These are phyloP conservation scores for Nothophytophthora sp. DNA, from an alignment of 352 stramenopile species.

Conservation along the genomic window DNA sequence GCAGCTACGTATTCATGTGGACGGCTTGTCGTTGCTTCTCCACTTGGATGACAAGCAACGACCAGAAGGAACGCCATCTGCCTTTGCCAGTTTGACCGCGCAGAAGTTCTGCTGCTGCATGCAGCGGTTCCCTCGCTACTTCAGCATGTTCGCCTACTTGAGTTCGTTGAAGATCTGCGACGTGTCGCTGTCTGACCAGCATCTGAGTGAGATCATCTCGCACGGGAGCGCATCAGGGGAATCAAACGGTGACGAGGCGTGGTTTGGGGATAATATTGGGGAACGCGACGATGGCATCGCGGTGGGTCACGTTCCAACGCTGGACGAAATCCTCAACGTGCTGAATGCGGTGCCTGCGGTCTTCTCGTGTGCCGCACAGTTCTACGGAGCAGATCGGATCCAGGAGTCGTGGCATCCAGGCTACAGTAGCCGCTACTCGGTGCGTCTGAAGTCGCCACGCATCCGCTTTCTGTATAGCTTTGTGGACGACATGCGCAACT, in stretches of 20 bases:
- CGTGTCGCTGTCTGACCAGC: constrained; percentile 54
- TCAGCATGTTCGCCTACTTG: constrained; percentile 75
- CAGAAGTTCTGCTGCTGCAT: constrained; percentile 74
- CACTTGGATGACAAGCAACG: constrained; percentile 49
- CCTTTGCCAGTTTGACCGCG: constrained; percentile 63
- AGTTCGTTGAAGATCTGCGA: constrained; percentile 76
- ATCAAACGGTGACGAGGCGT: constrained; percentile 15
- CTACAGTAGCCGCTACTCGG: constrained; percentile 70
- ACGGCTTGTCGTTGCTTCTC: constrained; percentile 67
- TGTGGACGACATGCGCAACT: constrained; percentile 74
- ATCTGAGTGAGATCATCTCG: constrained; percentile 69
- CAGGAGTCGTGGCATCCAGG: constrained; percentile 84
- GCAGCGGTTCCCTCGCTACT: constrained; percentile 68
- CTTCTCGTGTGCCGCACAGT: constrained; percentile 75
- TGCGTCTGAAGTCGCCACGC: constrained; percentile 75
- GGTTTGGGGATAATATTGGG: constrained; percentile 7
- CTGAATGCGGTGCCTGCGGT: constrained; percentile 65
- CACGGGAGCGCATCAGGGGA: constrained; percentile 33
- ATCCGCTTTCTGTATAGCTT: constrained; percentile 87
- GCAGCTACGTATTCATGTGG: constrained; percentile 73
- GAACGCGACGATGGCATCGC: constrained; percentile 14
- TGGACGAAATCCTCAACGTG: constrained; percentile 56
- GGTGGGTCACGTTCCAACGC: constrained; percentile 54
- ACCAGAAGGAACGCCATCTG: constrained; percentile 31
- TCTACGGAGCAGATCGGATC: constrained; percentile 76